Conservation (phyloP, 495 filamentous ascomycete genomes). For the Lasiosphaeriaceae sp. region DNA sequence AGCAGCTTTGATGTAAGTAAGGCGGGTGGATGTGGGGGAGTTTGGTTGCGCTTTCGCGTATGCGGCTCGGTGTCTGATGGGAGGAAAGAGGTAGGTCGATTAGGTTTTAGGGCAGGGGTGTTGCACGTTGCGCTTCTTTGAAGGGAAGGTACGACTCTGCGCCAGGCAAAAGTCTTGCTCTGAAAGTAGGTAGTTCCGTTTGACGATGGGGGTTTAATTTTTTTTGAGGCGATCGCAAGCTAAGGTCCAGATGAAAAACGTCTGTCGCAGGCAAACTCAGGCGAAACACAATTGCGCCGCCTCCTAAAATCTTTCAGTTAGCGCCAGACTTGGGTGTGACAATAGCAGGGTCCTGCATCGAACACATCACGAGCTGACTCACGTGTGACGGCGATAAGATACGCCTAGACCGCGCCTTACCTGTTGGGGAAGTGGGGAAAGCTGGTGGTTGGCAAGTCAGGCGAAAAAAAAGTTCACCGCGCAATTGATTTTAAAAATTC, state of each 20-base stretch:
- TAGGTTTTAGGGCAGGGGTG: background rate
- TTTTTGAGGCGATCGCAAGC: conserved; percentile 15
- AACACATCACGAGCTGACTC: background rate
- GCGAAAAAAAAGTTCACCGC: conserved; percentile 30
- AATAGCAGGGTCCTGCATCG: background rate
- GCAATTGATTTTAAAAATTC: conserved; percentile 33
- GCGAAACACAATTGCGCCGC: conserved; percentile 6
- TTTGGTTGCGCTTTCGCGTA: background rate
- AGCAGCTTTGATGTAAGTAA: background rate
- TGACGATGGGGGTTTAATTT: background rate
- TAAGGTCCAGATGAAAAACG: background rate
- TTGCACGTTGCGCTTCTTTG: conserved; percentile 5
- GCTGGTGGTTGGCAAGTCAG: conserved; percentile 17
- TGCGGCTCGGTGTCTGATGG: conserved; percentile 2
- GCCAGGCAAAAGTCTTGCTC: conserved; percentile 26
- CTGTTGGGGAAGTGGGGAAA: conserved; percentile 19
- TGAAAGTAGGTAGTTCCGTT: background rate
- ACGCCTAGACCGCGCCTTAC: background rate
- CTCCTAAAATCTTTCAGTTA: conserved; percentile 5
- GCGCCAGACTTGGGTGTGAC: background rate
- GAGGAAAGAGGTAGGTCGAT: background rate
- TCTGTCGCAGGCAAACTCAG: conserved; percentile 12
- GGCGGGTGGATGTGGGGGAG: background rate
- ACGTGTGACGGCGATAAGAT: conserved; percentile 3
- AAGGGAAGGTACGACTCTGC: conserved; percentile 30